Conservation (phyloP, 768 basidiomycete species). For the Fibroporia radiculosa region DNA sequence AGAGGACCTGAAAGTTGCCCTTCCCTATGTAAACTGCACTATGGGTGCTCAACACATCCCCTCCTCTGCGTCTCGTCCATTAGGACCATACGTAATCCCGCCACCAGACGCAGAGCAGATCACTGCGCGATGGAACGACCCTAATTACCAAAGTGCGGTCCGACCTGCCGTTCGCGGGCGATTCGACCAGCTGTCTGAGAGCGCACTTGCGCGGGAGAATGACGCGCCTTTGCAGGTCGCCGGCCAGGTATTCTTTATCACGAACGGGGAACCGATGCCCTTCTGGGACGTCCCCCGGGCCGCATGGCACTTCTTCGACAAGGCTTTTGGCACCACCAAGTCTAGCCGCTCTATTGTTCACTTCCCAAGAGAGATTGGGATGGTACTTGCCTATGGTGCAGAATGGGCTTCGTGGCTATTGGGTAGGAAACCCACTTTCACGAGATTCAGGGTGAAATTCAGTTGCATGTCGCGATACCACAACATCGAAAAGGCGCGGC, state of each 20-base stretch:
- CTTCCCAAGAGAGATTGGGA: slow-evolving; percentile 57
- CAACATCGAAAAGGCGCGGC: slow-evolving; percentile 89
- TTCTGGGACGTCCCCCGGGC: slow-evolving; percentile 91
- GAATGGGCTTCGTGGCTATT: slow-evolving; percentile 69
- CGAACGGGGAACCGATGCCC: slow-evolving; percentile 91
- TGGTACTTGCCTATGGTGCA: slow-evolving; percentile 60
- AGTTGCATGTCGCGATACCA: slow-evolving; percentile 78
- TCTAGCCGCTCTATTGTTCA: slow-evolving; percentile 32
- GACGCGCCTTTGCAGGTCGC: slow-evolving; percentile 69
- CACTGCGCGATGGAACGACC: slow-evolving; percentile 46
- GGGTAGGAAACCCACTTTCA: slow-evolving; percentile 81
- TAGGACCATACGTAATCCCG: slow-evolving; percentile 70
- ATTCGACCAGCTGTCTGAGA: slow-evolving; percentile 70
- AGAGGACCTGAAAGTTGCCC: slow-evolving; percentile 38
- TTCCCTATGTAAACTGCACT: slow-evolving; percentile 59
- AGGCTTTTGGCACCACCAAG: slow-evolving; percentile 45
- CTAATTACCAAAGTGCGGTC: slow-evolving; percentile 33
- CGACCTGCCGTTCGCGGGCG: slow-evolving; percentile 63
- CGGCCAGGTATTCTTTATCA: slow-evolving; percentile 93
- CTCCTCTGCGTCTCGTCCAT: slow-evolving; percentile 70
- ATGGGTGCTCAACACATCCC: slow-evolving; percentile 61
- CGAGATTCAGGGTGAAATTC: slow-evolving; percentile 75
- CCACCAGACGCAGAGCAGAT: slow-evolving; percentile 52
- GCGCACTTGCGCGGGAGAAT: slow-evolving; percentile 43
- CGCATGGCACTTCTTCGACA: slow-evolving; percentile 59